These are phyloP conservation scores for Fusarium ramigenum DNA, from an alignment of 2,329 filamentous ascomycete genomes.

Conservation along the genomic window DNA sequence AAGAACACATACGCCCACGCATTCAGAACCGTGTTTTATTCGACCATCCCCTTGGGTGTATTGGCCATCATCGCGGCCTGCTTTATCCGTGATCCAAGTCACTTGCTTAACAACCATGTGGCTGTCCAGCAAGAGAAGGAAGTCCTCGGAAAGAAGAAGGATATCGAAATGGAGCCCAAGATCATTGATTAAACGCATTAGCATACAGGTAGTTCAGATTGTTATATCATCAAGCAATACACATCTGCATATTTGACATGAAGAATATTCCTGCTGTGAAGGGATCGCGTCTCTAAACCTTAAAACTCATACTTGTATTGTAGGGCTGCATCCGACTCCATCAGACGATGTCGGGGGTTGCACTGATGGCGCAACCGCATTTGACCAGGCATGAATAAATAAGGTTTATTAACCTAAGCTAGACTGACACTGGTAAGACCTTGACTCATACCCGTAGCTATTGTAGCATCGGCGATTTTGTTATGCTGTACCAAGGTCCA, in stretches of 20 bases:
- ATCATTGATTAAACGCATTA: neutral
- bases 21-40: constrained; percentile 6
- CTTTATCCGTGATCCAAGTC: constrained; percentile 6
- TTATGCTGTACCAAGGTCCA: no score
- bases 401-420: neutral
- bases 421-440: no score
- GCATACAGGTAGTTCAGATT: neutral
- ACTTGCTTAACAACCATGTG: constrained; percentile 15
- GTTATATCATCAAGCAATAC: neutral
- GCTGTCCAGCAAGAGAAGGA: constrained; percentile 17
- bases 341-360: neutral
- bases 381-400: neutral
- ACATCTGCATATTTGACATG: neutral
- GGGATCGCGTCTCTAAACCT: neutral
- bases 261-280: neutral
- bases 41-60: neutral
- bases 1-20: constrained; percentile 8
- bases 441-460: neutral
- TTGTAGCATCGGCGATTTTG: neutral
- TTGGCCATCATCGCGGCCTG: neutral
- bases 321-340: neutral
- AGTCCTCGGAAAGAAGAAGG: constrained; percentile 1
- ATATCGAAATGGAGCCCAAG: neutral
- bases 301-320: neutral
- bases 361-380: neutral